Evolutionary conservation across 495 filamentous ascomycete genomes (phyloP), one percentile per base, ranked within the genome.

Genomic region (Xylaria flabelliformis): DNA sequence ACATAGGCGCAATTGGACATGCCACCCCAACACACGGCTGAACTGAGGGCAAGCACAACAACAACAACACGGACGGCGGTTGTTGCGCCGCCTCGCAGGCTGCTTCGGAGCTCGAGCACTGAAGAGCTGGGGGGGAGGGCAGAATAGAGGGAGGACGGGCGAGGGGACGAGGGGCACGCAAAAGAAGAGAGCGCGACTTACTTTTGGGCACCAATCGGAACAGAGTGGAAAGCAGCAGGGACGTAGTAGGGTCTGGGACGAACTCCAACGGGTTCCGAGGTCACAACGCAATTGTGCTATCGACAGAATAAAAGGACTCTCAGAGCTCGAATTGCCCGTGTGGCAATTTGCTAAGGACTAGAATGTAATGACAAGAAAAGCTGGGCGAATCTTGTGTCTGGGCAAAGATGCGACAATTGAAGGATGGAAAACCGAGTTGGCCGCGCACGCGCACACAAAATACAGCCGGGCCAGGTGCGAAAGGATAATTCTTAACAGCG

Each of bases 181-280:
- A 6, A 44, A 64, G 36, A 73, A 61, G 67, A 73, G 72, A 69
- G 66, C 41, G 63, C 70, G 72, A 79, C 79, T 80, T 78, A 81
- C 79, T 80, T 81, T 81, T 81, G 74, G 74, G 79, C 78, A 80
- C 79, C 79, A 75, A 81, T 78, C 77, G 70, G 73, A 82, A 82
- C 78, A 78, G 75, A 78, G 74, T 79, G 75, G 56, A 78, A 74
- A 75, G 73, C 73, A 74, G 76, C 64, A 75, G 65, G 77, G 72
- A 76, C 72, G 67, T 73, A 74, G 76, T 74, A 75, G 76, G 76
- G 76, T 75, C 80, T 80, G 76, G 78, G 77, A 75, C 76, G 65
- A 78, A 77, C 76, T 75, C 75, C 71, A 74, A 77, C 73, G 76
- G 79, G 79, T 77, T 77, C 76, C 75, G 73, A 78, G 76, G 67